These are phyloP conservation scores for Blastomyces parvus DNA, from an alignment of 2,329 filamentous ascomycete genomes.

Conservation along the genomic window DNA sequence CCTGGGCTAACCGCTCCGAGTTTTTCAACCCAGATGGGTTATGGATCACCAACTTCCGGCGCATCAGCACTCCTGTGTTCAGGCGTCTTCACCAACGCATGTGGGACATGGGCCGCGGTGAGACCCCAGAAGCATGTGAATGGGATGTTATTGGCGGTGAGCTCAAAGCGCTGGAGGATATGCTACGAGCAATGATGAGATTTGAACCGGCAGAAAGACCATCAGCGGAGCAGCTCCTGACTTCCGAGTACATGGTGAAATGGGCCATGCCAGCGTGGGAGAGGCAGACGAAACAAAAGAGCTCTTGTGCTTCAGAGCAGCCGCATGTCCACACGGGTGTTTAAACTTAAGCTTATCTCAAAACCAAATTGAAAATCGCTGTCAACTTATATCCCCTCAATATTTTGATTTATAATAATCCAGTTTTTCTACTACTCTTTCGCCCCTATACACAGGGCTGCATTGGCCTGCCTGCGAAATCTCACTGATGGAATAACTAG, in stretches of 20 bases:
- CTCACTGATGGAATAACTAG: too few relatives aligned
- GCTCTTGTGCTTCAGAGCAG: too few relatives aligned
- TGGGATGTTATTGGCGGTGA: conserved; percentile 21
- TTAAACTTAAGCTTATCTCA: too few relatives aligned
- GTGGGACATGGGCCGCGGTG: conserved; percentile 19
- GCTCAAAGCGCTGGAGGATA: conserved; percentile 17
- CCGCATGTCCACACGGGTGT: too few relatives aligned
- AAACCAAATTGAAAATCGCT: too few relatives aligned
- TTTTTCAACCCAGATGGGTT: conserved; percentile 19
- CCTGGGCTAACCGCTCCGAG: conserved; percentile 17
- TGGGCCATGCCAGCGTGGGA: conserved; percentile 20
- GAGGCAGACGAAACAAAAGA: conserved; percentile 12
- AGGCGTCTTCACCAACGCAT: conserved; percentile 15
- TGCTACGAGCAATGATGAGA: conserved; percentile 18
- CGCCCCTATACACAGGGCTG: too few relatives aligned
- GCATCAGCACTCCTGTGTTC: conserved; percentile 16
- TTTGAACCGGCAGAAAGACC: conserved; percentile 19
- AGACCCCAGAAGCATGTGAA: conserved; percentile 18
- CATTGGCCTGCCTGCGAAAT: too few relatives aligned
- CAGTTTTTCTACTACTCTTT: too few relatives aligned
- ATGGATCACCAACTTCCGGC: conserved; percentile 16
- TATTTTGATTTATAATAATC: too few relatives aligned
- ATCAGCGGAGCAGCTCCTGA: conserved; percentile 16
- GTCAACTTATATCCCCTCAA: too few relatives aligned
- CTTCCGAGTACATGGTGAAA: conserved; percentile 18